Evolutionary conservation across 257 asterid genomes (phyloP), one percentile per base, ranked within the genome.

Genomic region (Capsicum rhomboideum): DNA sequence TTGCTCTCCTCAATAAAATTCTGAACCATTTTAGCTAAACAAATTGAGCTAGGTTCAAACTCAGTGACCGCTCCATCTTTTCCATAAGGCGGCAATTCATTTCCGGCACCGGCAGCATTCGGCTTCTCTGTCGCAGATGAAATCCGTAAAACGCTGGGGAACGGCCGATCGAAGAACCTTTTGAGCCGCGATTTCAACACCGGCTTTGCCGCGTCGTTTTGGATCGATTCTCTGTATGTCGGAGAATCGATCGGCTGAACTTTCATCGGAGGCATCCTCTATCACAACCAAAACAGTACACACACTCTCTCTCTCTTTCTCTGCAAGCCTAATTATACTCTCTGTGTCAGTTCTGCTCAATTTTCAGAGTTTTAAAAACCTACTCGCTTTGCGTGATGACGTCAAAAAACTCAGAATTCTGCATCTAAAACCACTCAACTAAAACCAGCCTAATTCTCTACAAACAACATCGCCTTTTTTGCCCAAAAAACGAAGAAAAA

Each of bases 161-260:
- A 93, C 21, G 98, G 99, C 8, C 97, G 95, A 90, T 96, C 99
- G 54, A 96, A 96, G 17, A 96, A 94, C 77, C 97, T 91, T 89
- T 91, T 94, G 78, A 96, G 87, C 78, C 98, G 86, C 11, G 98
- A 96, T 80, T 90, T 93, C 75, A 89, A 42, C 85, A 90, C 91
- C 56, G 97, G 94, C 88, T 87, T 89, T 2, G 87, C 88, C 54
- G 74, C 85, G 82, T 92, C 95, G 83, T 44, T 85, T n/a, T 77
- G 89, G 89, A 88, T 86, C 85, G 92, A 42, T 83, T 90, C 90
- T 56, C 84, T 66, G 80, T 67, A 67, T 8, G 56, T 50, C 21
- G 82, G 86, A 6, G 84, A 89, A 82, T 92, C 96, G 86, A 94
- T 90, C 90, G 99, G 99, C 86, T 93, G 98, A 87, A 96, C 86